phyloP scores from a whole-genome alignment of 345 rosid species.

The Draba incana region DNA sequence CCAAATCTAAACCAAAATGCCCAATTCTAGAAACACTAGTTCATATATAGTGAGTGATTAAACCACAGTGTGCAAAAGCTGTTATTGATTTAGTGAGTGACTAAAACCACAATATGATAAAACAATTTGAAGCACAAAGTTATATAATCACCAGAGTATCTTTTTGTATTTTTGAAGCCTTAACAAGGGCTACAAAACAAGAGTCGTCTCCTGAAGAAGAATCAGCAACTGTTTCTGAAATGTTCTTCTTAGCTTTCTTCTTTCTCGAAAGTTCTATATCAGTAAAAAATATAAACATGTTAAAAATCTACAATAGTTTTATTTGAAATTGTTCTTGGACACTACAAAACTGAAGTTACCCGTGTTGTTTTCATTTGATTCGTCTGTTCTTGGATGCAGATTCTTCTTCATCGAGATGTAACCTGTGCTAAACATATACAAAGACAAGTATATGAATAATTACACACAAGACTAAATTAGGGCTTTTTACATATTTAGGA shows the following conservation, averaged over 20 bases:
- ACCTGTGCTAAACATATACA: background rate
- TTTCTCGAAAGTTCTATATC: background rate
- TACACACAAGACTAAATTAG: background rate
- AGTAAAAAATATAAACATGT: background rate
- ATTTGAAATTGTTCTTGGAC: background rate
- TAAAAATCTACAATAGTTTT: background rate
- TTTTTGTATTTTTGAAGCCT: background rate
- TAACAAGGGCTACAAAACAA: slow-evolving; percentile 3
- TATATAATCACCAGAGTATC: background rate
- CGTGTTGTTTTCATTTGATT: background rate
- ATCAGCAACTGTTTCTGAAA: background rate
- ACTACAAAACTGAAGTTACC: slow-evolving; percentile 1
- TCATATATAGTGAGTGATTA: background rate
- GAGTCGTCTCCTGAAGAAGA: background rate
- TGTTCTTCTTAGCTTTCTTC: background rate
- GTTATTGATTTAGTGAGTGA: background rate
- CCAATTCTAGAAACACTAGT: background rate
- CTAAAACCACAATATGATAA: background rate
- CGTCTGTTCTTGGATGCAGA: slow-evolving; percentile 2
- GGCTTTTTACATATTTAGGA: background rate
- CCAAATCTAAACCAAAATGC: background rate
- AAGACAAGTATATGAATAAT: background rate
- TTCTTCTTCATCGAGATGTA: background rate
- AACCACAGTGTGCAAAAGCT: background rate
- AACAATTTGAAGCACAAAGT: background rate